Base-by-base conservation (phyloP, 495 filamentous ascomycete genomes). In the Aspergillus wentii region DNA sequence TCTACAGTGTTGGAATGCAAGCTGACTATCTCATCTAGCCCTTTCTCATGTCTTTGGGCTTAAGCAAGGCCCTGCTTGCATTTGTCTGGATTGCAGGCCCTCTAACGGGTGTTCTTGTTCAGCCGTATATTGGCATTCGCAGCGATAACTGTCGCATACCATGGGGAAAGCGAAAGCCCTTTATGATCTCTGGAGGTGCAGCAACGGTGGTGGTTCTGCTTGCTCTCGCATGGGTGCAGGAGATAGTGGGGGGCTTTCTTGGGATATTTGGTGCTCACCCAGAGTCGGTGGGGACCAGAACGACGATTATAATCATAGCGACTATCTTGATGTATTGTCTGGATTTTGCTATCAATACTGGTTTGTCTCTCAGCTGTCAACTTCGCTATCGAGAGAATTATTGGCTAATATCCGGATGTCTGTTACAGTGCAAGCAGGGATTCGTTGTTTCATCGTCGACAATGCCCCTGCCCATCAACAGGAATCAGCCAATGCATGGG, bases 21-120 rank as follows among this genome's bases (percentile, higher is more conserved):
- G 19, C 11, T 18, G 37, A 18, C 32, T 30, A 10, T 17, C 25
- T 16, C 17, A 5, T 37, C 40, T 51, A 78, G 72, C 79, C 79
- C 18, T 83, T 71, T 40, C 68, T 84, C 1, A 63, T 83, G 11
- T 90, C 86, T 5, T 76, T 96, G 13, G 89, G 89, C 5, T 71
- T 96, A 63, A 92, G 83, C 73, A 96, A 96, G 60, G 83, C 89
- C 22, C 64, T 94, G n/a, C 82, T 95, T 62, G 89, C 89, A 11
- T 72, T 94, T 39, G 89, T 95, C 17, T 96, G 89, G 89, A 89
- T 96, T 43, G 89, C 89, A 7, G 88, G 89, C 3, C 89, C 89
- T 4, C 68, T 96, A 17, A 87, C 87, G 2, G 89, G 89, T 9
- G 79, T 78, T 2, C 66, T 96, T 23, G 89, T 96, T 14, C 89